Evolutionary conservation across 2,329 filamentous ascomycete species (phyloP).

Genomic region (Stachybotrys chartarum): DNA sequence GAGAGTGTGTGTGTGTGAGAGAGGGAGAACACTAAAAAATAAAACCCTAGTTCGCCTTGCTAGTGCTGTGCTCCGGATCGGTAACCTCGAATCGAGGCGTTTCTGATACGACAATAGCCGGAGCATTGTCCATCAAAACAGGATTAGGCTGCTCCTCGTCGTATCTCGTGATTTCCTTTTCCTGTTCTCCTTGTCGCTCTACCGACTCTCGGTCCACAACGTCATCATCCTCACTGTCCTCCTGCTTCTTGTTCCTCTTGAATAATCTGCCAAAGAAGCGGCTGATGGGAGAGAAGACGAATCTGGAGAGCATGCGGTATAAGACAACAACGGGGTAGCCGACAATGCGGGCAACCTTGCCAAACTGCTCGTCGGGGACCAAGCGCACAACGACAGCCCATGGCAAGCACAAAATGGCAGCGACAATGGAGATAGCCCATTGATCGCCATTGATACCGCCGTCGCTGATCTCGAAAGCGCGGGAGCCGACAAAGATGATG

Average conservation of each 20-base stretch:
- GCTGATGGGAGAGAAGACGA: background rate
- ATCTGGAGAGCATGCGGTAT: background rate
- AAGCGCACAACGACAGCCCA: conserved; percentile 41
- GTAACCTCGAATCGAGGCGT: background rate
- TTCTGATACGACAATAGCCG: background rate
- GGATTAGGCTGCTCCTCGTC: background rate
- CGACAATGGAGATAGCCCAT: conserved; percentile 71
- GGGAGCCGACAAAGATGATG: conserved; percentile 75
- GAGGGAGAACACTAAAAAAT: background rate
- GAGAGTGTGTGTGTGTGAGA: background rate
- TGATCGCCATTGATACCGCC: conserved; percentile 55
- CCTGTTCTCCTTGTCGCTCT: background rate
- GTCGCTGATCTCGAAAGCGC: conserved; percentile 59
- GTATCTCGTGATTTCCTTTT: background rate
- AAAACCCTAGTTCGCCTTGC: background rate
- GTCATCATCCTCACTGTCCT: background rate
- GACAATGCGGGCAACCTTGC: background rate
- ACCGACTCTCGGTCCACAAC: background rate
- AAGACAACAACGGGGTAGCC: background rate
- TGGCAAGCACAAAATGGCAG: conserved; percentile 41
- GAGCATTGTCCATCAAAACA: background rate
- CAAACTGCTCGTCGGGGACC: conserved; percentile 34
- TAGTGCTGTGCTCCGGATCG: background rate
- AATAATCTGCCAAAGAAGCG: background rate
- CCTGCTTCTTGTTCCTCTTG: background rate